Evolutionary conservation across 345 rosid genomes (phyloP).

Genomic region (Microcos paniculata): DNA sequence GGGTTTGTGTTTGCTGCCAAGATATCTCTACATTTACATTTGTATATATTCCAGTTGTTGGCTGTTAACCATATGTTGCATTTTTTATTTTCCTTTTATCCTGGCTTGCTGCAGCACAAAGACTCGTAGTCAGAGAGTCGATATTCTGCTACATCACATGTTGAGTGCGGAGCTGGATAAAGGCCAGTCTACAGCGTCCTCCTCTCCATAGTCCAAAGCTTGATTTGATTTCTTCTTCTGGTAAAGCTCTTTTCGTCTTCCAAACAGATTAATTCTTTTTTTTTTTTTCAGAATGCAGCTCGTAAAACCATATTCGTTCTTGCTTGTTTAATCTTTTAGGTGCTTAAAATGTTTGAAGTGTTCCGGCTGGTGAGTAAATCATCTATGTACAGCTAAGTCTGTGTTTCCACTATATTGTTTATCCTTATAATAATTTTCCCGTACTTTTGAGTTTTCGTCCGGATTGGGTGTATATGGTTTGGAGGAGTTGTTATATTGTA

Average conservation of each 20-base stretch:
- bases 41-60: neutral
- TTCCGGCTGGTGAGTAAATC: neutral
- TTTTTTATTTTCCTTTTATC: slow-evolving; percentile 10
- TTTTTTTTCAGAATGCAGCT: neutral
- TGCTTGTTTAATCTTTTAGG: neutral
- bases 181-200: slow-evolving; percentile 23
- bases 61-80: neutral
- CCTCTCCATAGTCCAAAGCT: slow-evolving; percentile 27
- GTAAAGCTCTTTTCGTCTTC: slow-evolving; percentile 6
- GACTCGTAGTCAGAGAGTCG: slow-evolving; percentile 85
- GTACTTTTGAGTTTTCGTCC: neutral
- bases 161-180: slow-evolving; percentile 60
- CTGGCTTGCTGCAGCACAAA: slow-evolving; percentile 56
- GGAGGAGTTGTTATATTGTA: neutral
- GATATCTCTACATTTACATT: neutral
- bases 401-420: neutral
- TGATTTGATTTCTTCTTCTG: slow-evolving; percentile 3
- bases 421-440: neutral
- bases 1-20: slow-evolving; percentile 51
- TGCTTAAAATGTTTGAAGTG: neutral
- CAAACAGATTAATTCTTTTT: neutral
- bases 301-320: neutral
- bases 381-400: neutral
- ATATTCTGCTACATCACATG: slow-evolving; percentile 89
- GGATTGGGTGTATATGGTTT: neutral